These are phyloP conservation scores for Tremella yokohamensis DNA, from an alignment of 768 basidiomycete genomes.

Conservation along the genomic window DNA sequence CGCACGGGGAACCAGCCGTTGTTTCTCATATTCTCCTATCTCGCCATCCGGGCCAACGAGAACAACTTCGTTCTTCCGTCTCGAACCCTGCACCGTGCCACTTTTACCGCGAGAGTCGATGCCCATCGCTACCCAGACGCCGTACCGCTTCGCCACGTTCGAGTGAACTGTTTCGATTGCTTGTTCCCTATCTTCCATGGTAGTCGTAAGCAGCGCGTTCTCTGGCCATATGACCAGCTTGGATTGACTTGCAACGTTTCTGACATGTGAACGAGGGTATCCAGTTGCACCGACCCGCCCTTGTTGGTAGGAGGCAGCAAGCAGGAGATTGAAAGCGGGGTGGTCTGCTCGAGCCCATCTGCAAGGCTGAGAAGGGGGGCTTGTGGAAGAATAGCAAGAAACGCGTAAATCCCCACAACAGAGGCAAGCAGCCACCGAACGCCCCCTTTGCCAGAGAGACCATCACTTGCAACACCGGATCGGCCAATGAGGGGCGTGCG, in stretches of 20 bases:
- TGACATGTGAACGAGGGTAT: slow-evolving; percentile 5
- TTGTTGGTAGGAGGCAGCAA: not conserved
- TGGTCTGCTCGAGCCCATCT: slow-evolving; percentile 1
- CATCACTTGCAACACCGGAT: no score
- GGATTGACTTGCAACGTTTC: slow-evolving; percentile 10
- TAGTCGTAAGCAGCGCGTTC: not conserved
- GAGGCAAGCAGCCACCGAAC: no score
- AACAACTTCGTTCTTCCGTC: slow-evolving; percentile 17
- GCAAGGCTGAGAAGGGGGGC: not conserved
- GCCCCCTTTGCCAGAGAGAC: no score
- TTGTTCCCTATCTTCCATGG: slow-evolving; percentile 2
- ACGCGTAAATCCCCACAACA: no score
- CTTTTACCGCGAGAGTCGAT: slow-evolving; percentile 6
- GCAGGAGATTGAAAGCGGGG: slow-evolving; percentile 16
- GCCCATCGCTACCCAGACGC: slow-evolving; percentile 17
- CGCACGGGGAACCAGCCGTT: slow-evolving; percentile 15
- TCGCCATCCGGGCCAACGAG: slow-evolving; percentile 16
- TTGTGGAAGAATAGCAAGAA: not conserved
- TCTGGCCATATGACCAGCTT: slow-evolving; percentile 21
- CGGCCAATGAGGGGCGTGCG: no score
- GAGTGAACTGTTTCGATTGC: slow-evolving; percentile 10
- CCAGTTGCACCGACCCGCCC: not conserved
- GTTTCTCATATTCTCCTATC: slow-evolving; percentile 17
- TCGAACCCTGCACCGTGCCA: not conserved
- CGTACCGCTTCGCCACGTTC: slow-evolving; percentile 14